These are phyloP conservation scores for Endocladia muricata DNA, from an alignment of 31 red algal genomes.

Conservation along the genomic window DNA sequence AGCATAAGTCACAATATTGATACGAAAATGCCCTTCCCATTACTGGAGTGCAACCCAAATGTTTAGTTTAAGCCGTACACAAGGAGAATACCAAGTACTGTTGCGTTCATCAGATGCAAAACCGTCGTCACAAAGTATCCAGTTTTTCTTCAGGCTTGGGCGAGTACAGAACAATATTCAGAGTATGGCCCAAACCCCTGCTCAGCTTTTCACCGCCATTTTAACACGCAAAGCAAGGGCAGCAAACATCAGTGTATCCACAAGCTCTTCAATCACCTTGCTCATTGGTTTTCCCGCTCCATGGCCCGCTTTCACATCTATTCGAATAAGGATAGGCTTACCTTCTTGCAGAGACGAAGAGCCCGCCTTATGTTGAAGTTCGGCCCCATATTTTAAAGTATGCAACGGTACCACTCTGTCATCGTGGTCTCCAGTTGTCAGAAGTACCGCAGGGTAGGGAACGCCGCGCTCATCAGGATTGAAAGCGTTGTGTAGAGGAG, in stretches of 20 bases:
- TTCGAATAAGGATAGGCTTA: constrained; percentile 55
- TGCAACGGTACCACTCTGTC: constrained; percentile 80
- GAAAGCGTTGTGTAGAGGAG: constrained; percentile 78
- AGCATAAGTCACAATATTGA: too few species aligned
- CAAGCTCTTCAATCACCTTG: constrained; percentile 61
- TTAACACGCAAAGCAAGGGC: constrained; percentile 35
- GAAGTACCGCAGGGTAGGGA: constrained; percentile 69
- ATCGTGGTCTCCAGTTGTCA: constrained; percentile 80
- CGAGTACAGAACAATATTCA: neutral
- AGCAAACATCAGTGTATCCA: constrained; percentile 66
- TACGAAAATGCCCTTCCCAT: too few species aligned
- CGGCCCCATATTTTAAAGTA: constrained; percentile 66
- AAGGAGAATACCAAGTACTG: too few species aligned
- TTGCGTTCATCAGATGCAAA: too few species aligned
- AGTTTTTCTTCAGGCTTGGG: neutral
- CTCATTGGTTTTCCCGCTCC: constrained; percentile 78
- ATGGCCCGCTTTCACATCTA: constrained; percentile 86
- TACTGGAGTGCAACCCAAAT: too few species aligned
- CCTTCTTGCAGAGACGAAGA: constrained; percentile 19
- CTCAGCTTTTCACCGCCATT: neutral
- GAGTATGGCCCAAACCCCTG: neutral
- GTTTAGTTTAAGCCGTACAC: too few species aligned
- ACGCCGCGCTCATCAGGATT: constrained; percentile 50
- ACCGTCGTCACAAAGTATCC: neutral
- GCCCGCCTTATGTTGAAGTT: constrained; percentile 63